A percentile compares a stretch with the other conserved stretches of the same genome.
phyloP scores from a whole-genome alignment of 108 stramenopile species.

The Cyclotella baltica region DNA sequence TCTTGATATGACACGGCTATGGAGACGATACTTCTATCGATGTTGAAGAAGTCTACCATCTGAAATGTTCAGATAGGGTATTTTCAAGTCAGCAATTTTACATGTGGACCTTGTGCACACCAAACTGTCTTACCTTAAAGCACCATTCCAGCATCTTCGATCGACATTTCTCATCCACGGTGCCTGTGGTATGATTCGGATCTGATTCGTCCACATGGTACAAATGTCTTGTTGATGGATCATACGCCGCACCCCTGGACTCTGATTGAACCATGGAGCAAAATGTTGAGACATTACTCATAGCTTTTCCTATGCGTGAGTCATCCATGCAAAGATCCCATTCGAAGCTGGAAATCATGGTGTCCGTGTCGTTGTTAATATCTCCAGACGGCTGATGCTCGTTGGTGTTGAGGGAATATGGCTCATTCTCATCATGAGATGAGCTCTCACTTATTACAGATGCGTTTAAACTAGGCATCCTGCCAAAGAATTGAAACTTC shows the following conservation, averaged over 20 bases:
- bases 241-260: conserved; percentile 3
- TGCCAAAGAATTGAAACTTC: conserved; percentile 12
- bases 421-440: not conserved
- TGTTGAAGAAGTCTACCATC: conserved; percentile 43
- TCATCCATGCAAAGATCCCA: not conserved
- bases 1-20: conserved; percentile 32
- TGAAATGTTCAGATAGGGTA: conserved; percentile 7
- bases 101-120: too few relatives aligned
- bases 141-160: conserved; percentile 39
- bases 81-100: not conserved
- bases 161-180: conserved; percentile 26
- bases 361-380: not conserved
- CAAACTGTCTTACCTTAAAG: conserved; percentile 22
- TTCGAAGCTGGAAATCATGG: not conserved
- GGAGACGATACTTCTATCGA: conserved; percentile 40
- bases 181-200: not conserved
- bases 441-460: not conserved
- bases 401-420: not conserved
- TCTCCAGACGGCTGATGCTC: not conserved
- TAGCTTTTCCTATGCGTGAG: not conserved
- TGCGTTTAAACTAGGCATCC: conserved; percentile 1
- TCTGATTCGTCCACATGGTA: conserved; percentile 5
- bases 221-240: conserved; percentile 16
- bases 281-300: not conserved
- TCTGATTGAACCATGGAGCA: conserved; percentile 19